Evolutionary conservation across 2,329 filamentous ascomycete genomes (phyloP).

Genomic region (Cryphonectria radicalis): DNA sequence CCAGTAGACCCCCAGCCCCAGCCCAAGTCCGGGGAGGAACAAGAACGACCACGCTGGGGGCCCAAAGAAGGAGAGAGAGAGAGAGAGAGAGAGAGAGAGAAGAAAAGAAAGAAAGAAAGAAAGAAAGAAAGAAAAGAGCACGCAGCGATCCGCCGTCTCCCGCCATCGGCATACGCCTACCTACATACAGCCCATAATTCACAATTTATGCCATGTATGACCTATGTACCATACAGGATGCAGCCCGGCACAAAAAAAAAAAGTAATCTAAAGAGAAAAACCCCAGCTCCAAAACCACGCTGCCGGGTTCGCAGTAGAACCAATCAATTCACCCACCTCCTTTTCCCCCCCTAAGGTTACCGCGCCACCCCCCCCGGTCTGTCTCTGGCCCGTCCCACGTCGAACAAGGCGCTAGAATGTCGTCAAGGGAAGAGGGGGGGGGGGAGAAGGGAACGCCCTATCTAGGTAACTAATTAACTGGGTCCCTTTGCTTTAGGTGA

Average conservation of each 20-base stretch:
- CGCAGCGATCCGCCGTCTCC: neutral
- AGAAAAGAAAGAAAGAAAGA: neutral
- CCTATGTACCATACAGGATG: neutral
- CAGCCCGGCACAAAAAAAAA: neutral
- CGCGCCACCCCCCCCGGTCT: no score
- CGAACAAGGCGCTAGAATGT: neutral
- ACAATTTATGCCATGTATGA: neutral
- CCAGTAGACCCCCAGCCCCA: neutral
- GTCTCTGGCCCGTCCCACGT: neutral
- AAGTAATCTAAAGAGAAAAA: neutral
- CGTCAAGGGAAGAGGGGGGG: neutral
- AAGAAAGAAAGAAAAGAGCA: neutral
- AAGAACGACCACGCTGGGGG: neutral
- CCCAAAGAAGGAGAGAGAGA: neutral
- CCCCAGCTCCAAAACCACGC: neutral
- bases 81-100: neutral
- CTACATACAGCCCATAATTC: neutral
- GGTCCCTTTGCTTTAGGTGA: no score
- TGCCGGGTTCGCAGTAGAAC: constrained; percentile 12
- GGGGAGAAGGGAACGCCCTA: neutral
- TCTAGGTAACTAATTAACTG: neutral
- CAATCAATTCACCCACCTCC: neutral
- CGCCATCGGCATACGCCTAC: neutral
- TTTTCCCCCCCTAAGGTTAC: no score
- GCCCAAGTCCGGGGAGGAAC: neutral